A percentile compares a stretch with the other conserved stretches of the same genome.
phyloP scores from a whole-genome alignment of 2,329 filamentous ascomycete species.

The Arthrobotrys megalospora region DNA sequence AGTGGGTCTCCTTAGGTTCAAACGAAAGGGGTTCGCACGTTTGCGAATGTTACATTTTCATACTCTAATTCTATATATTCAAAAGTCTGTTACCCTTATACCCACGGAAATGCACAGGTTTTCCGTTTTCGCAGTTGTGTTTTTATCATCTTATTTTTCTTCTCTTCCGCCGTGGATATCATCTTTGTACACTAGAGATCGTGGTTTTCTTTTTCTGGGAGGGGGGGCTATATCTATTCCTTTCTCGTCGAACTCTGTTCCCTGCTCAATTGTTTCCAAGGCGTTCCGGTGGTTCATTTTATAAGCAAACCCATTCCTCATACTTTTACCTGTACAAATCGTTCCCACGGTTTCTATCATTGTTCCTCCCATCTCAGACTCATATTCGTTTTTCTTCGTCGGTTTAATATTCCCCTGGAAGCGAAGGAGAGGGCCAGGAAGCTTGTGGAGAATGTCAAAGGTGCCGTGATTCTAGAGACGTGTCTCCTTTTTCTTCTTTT shows the following conservation, averaged over 20 bases:
- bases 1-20: conserved; percentile 26
- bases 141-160: conserved; percentile 6
- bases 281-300: conserved; percentile 46
- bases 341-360: background rate
- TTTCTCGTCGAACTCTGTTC: background rate
- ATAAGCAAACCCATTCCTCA: conserved; percentile 4
- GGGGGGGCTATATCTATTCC: background rate
- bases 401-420: background rate
- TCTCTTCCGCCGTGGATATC: conserved; percentile 15
- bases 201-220: conserved; percentile 12
- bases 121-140: conserved; percentile 2
- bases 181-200: conserved; percentile 54
- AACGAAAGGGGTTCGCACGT: background rate
- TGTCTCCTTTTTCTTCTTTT: background rate
- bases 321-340: conserved; percentile 11
- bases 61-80: conserved; percentile 5
- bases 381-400: background rate
- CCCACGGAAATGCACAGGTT: conserved; percentile 1
- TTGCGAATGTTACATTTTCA: background rate
- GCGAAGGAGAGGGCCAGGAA: background rate
- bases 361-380: background rate
- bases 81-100: conserved; percentile 44
- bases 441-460: background rate
- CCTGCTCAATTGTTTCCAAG: conserved; percentile 7
- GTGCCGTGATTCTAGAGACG: too few relatives aligned